Conservation (phyloP, 768 basidiomycete species). For the Leccinum broughii region DNA sequence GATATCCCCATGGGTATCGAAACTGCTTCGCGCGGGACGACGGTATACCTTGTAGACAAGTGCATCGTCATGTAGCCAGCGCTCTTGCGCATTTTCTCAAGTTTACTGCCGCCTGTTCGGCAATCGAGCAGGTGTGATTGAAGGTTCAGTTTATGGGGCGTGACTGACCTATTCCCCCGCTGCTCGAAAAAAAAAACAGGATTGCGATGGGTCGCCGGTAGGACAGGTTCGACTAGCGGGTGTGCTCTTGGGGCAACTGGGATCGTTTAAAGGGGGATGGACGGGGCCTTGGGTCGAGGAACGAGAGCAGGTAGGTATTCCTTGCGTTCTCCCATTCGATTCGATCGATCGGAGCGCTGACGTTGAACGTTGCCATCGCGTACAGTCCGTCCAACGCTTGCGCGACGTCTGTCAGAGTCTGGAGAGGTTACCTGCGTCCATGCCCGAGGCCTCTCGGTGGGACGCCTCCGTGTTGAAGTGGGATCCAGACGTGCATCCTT, state of each 20-base stretch:
- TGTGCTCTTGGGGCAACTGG: constrained; percentile 37
- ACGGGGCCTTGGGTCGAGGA: constrained; percentile 50
- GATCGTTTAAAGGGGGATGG: constrained; percentile 37
- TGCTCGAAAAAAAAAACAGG: constrained; percentile 24
- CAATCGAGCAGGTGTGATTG: constrained; percentile 38
- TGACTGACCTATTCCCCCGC: background rate
- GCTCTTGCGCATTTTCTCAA: constrained; percentile 41
- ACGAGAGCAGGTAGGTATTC: constrained; percentile 41
- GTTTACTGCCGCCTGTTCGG: constrained; percentile 44
- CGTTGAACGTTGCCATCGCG: background rate
- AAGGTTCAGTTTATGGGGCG: background rate
- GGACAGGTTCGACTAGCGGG: constrained; percentile 47
- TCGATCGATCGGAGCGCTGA: background rate
- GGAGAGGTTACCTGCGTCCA: constrained; percentile 37
- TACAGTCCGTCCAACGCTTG: constrained; percentile 44
- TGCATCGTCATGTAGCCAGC: no score
- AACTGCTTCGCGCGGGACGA: no score
- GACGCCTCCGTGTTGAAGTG: constrained; percentile 44
- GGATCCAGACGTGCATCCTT: constrained; percentile 49
- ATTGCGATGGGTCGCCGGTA: constrained; percentile 41
- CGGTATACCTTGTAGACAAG: no score
- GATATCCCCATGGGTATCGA: no score
- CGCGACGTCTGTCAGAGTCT: constrained; percentile 40
- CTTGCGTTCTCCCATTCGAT: background rate
- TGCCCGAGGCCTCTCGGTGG: constrained; percentile 37